Evolutionary conservation across 352 stramenopile species (phyloP), one percentile per base, ranked within the genome.

Genomic region (Pythium sp.): DNA sequence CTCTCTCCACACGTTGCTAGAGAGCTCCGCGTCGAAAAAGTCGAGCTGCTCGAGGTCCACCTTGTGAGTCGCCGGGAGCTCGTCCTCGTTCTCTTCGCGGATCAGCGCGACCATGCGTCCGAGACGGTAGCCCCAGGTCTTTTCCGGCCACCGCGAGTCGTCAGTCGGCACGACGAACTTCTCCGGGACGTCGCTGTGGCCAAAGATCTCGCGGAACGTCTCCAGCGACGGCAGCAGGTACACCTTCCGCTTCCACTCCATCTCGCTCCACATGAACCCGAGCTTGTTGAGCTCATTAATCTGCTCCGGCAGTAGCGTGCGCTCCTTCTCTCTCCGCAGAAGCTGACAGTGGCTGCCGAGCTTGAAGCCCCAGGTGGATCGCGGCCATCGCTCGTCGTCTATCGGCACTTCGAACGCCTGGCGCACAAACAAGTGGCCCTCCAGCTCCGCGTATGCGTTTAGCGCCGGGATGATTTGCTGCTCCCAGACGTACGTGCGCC

Each of bases 401-500:
- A 77, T 49, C 2, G 92, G 92, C 8, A 98, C 86, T 41, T 87
- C 79, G 72, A 98, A 98, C 30, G 79, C 73, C 63, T 97, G 91
- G 24, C 91, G 91, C 15, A 98, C 91, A 46, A 97, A 90, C 32
- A 98, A 74, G 72, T 98, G 92, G n/a, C 93, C 94, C 61, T 97
- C 82, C 6, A 92, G 69, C 43, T 93, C 70, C 58, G 92, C 88
- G 71, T 95, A 98, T 2, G 77, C 71, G 18, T 80, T 34, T 11
- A 98, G 80, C 11, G 91, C 90, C 59, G 80, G 80, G 56, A 92
- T 59, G n/a, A 88, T 78, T 64, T 91, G 83, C 72, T 81, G 60
- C 62, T 85, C 75, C 85, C 85, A 93, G 6, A 91, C 78, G 68
- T 93, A 93, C 32, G 62, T 83, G 60, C 74, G 77, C 85, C 85